Conservation (phyloP, 2,329 filamentous ascomycete genomes). For the Arthrobotrys megalospora region DNA sequence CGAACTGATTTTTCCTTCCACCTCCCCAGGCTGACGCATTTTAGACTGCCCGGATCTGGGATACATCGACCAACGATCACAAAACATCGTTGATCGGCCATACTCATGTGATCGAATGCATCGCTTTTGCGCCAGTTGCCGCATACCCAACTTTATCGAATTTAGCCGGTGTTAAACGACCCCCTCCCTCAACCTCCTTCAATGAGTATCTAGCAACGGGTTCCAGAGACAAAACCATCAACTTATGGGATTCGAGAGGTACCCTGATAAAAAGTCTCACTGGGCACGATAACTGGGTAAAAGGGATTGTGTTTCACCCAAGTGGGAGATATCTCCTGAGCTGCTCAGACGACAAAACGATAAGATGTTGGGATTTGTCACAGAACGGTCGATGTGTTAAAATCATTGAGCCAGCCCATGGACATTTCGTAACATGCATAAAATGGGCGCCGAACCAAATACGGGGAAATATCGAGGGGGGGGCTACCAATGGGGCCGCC, state of each 20-base stretch:
- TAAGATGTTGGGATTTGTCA: slow-evolving; percentile 92
- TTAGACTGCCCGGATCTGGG: slow-evolving; percentile 83
- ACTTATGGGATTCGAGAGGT: slow-evolving; percentile 88
- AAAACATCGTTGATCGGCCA: slow-evolving; percentile 88
- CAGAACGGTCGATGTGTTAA: slow-evolving; percentile 94
- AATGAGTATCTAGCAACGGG: slow-evolving; percentile 93
- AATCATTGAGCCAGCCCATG: slow-evolving; percentile 81
- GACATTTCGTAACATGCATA: slow-evolving; percentile 87
- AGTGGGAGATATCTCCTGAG: slow-evolving; percentile 91
- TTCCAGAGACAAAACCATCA: slow-evolving; percentile 89
- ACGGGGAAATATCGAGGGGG: slow-evolving; percentile 70
- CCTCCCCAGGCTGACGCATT: slow-evolving; percentile 5
- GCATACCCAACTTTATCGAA: slow-evolving; percentile 83
- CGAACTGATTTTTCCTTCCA: not conserved
- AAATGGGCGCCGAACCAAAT: slow-evolving; percentile 86
- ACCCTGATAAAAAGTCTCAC: slow-evolving; percentile 85
- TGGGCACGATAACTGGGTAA: slow-evolving; percentile 96
- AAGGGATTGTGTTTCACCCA: slow-evolving; percentile 88
- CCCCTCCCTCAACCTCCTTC: slow-evolving; percentile 79
- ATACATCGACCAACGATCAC: slow-evolving; percentile 80
- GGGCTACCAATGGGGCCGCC: slow-evolving; percentile 68
- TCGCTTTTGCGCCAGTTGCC: slow-evolving; percentile 84
- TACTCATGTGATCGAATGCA: slow-evolving; percentile 88
- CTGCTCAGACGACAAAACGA: slow-evolving; percentile 89
- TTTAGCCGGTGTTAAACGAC: slow-evolving; percentile 85